Percentiles rank a stretch among this genome's conserved stretches.
phyloP scores from a whole-genome alignment of 306 rosid genomes.

The Cajanus cajan region DNA sequence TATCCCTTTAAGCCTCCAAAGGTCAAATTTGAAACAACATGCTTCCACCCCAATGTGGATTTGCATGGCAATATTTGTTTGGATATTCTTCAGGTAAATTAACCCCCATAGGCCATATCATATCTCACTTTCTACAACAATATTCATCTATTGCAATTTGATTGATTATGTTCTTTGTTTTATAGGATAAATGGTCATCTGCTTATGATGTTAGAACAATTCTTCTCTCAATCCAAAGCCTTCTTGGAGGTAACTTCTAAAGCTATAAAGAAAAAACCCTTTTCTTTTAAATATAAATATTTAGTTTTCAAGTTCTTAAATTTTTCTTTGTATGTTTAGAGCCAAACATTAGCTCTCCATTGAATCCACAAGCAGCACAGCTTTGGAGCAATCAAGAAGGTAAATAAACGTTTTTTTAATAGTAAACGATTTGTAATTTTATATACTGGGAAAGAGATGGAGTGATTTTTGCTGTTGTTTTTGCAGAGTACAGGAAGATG shows the following conservation, averaged over 20 bases:
- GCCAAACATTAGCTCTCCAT: constrained; percentile 88
- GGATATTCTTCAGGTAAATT: constrained; percentile 93
- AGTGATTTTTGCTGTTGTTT: background rate
- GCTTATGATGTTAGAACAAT: constrained; percentile 42
- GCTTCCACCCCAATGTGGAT: constrained; percentile 96
- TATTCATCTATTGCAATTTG: background rate
- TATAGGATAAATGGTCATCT: constrained; percentile 36
- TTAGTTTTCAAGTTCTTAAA: background rate
- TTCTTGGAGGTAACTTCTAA: constrained; percentile 67
- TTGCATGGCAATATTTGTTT: constrained; percentile 81
- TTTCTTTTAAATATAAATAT: background rate
- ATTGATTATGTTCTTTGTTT: background rate
- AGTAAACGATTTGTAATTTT: background rate
- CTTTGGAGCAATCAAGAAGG: constrained; percentile 96
- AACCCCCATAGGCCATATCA: no score
- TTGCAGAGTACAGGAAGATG: constrained; percentile 86
- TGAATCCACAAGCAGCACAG: constrained; percentile 91
- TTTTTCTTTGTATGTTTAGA: constrained; percentile 44
- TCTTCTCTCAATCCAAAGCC: constrained; percentile 36
- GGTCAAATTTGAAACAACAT: constrained; percentile 81
- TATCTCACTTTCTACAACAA: constrained; percentile 36
- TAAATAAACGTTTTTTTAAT: constrained; percentile 15
- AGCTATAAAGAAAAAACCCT: background rate
- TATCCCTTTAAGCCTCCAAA: constrained; percentile 95
- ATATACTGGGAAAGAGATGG: background rate